Evolutionary conservation across 306 rosid genomes (phyloP).

Genomic region (Neltuma alba): DNA sequence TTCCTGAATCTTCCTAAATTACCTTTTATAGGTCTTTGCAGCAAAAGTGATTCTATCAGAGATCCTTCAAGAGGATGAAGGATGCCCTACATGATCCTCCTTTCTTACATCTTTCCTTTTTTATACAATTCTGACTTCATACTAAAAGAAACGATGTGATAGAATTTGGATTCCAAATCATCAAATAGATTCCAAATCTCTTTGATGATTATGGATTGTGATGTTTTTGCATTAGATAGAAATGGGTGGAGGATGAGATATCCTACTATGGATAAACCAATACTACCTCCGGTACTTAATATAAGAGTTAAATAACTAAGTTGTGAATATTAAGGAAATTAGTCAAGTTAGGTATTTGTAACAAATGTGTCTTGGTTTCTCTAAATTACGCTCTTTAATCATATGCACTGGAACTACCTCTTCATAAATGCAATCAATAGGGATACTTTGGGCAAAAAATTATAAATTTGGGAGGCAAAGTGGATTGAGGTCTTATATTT

Average conservation of each 20-base stretch:
- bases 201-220: not conserved
- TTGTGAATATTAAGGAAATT: too few species aligned
- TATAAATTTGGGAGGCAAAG: too few species aligned
- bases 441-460: too few species aligned
- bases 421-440: too few species aligned
- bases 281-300: too few species aligned
- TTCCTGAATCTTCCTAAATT: not conserved
- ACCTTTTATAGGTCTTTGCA: not conserved
- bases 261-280: not conserved
- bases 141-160: not conserved
- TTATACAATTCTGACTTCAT: not conserved
- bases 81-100: not conserved
- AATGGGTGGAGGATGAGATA: not conserved
- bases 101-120: not conserved
- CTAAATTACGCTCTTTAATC: too few species aligned
- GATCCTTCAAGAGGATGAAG: not conserved
- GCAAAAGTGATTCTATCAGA: not conserved
- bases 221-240: not conserved
- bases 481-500: too few species aligned
- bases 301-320: too few species aligned
- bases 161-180: conserved; percentile 28
- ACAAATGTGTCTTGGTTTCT: too few species aligned
- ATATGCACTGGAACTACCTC: too few species aligned
- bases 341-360: too few species aligned
- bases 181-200: conserved; percentile 24